These are phyloP conservation scores for Sugiyamaella novakii DNA, from an alignment of 1,139 yeast genomes.

Conservation along the genomic window DNA sequence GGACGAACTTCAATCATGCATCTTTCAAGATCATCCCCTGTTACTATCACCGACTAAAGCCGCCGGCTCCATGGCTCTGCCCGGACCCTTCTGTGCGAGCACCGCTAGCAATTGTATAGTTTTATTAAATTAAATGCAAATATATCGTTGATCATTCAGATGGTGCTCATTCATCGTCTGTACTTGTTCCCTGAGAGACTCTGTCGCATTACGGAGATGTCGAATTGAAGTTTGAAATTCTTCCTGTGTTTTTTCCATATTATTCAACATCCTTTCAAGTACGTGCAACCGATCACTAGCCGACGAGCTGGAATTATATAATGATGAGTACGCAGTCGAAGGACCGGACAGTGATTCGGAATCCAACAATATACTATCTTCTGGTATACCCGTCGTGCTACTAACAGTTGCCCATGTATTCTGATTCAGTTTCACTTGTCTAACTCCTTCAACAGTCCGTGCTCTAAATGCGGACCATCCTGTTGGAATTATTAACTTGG, in stretches of 20 bases:
- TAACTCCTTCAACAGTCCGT: conserved; percentile 19
- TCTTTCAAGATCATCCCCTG: background rate
- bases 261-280: conserved; percentile 1
- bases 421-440: conserved; percentile 22
- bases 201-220: conserved; percentile 3
- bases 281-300: background rate
- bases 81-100: background rate
- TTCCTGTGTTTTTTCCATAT: conserved; percentile 8
- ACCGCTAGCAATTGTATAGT: too few species aligned
- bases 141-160: conserved; percentile 1
- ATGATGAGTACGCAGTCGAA: too few species aligned
- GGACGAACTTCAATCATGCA: conserved; percentile 39
- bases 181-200: background rate
- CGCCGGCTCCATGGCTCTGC: background rate
- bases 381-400: too few species aligned
- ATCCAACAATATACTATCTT: too few species aligned
- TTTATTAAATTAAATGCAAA: conserved; percentile 9
- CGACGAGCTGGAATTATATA: background rate
- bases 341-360: too few species aligned
- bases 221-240: background rate
- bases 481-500: conserved; percentile 11
- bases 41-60: background rate
- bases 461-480: conserved; percentile 31
- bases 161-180: too few species aligned
- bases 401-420: conserved; percentile 27